Evolutionary conservation across 1,284 basidiomycete species (phyloP).

Genomic region (Ceratobasidium sp.): DNA sequence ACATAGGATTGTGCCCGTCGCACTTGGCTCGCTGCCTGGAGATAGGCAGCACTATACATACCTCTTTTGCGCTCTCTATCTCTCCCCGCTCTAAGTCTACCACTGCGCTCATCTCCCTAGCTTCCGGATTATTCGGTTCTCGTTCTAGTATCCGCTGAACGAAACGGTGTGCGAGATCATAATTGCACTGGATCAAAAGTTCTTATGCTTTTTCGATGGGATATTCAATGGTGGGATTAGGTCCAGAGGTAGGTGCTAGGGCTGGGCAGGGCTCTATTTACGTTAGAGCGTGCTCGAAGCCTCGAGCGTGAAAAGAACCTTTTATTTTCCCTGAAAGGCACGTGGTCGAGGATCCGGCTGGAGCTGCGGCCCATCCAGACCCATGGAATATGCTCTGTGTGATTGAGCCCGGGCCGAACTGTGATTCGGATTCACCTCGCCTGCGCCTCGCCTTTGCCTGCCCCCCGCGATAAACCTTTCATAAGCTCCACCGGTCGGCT

Average conservation of each 20-base stretch:
- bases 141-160: constrained; percentile 76
- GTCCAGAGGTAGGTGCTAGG: not conserved
- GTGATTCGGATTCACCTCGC: no score
- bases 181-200: constrained; percentile 85
- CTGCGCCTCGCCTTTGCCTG: no score
- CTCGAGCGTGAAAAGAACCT: no score
- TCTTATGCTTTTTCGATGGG: constrained; percentile 82
- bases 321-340: no score
- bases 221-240: constrained; percentile 62
- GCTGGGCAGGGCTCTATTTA: no score
- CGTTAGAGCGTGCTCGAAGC: no score
- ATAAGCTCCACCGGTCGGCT: no score
- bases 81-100: constrained; percentile 83
- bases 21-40: not conserved
- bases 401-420: no score
- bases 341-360: no score
- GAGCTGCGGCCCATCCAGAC: no score
- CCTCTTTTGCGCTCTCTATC: constrained; percentile 77
- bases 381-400: no score
- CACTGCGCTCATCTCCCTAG: constrained; percentile 84
- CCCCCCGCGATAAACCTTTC: no score
- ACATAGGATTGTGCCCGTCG: not conserved
- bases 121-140: constrained; percentile 75
- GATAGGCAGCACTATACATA: constrained; percentile 59
- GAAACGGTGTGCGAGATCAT: constrained; percentile 83